Evolutionary conservation across 371 early-diverging fungal species (phyloP), one percentile per base, ranked within the genome.

Genomic region (Chytridium lagenaria): DNA sequence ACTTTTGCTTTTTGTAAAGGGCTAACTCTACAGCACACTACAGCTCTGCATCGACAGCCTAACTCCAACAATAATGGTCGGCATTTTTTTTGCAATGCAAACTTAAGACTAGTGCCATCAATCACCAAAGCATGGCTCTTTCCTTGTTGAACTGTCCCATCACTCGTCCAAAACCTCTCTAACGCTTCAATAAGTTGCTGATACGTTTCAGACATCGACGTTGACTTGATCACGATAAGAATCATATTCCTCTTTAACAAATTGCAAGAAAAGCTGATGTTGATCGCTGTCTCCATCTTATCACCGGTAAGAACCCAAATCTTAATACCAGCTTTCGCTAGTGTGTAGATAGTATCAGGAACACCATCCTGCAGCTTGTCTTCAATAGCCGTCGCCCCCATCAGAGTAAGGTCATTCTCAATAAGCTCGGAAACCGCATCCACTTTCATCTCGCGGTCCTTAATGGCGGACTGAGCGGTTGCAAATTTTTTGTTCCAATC

Each of bases 241-340:
- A 77, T 67, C 84, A 85, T 83, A 49, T 69, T 66, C 67, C 72
- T 50, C 64, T 68, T 78, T 37, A 98, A 79, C 36, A 98, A 78
- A 57, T 92, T 91, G 67, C 92, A 92, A 0, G 94, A 90, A 81
- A 96, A 96, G 0, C 96, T 98, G 78, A 98, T 95, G 80, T 95
- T 95, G 83, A 97, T 95, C n/a, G 99, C 99, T 0, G 99, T 99
- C 81, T 99, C 99, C 82, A 96, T 82, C 83, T 99, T 99, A 83
- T 99, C 99, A 55, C 99, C 99, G 12, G 99, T 99, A 68, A 99
- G 81, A 37, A 99, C 99, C 99, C 99, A 99, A 39, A 99, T 89
- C 78, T 95, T 94, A 79, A 99, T 96, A 0, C 98, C 98, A 0
- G 98, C 97, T 33, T 91, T 85, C 16, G 91, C 85, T 3, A 99